Base-by-base conservation (phyloP, 495 filamentous ascomycete species). In the Penicillium flavigenum region DNA sequence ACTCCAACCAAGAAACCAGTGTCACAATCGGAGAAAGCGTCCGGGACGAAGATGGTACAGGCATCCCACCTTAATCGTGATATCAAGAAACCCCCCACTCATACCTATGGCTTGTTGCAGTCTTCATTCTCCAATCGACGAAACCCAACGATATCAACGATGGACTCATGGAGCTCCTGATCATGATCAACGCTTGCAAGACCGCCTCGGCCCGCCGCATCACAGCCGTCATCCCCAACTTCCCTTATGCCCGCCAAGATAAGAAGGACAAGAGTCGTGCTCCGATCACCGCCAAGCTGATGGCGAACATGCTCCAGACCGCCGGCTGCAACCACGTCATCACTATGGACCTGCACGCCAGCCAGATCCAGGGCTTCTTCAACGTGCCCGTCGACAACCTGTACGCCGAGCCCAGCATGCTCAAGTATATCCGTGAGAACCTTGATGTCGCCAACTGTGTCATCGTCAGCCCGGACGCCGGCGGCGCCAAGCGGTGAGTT, bases 131-230 rank as follows among this genome's bases (percentile, higher is more conserved):
- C 56, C 94, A 98, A 73, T 96, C 92, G 32, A 96, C 95, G 44
- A 86, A 88, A 12, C 95, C 94, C 3, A 92, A 93, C 69, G 92
- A 97, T 69, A 92, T 98, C 78, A 98, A 98, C 75, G 95, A 98
- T 70, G 94, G 91, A 46, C 81, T 98, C 51, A 98, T 98, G 94
- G 94, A 98, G 76, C 85, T 98, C 46, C 82, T 98, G 34, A 98
- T 98, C 73, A 96, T 98, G 86, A 96, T 98, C 79, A 96, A 96
- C 69, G 94, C 94, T 51, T 98, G 94, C 82, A 93, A 96, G 64
- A 97, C 94, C 22, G 95, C 94, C 36, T 92, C 87, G n/a, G 92
- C 92, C 5, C 84, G 92, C 58, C 86, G 91, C 58, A 96, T 98
- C 75, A 97, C 91, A 20, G 89, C 89, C 59, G 85, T 92, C 54